Evolutionary conservation across 768 basidiomycete species (phyloP), one percentile per base, ranked within the genome.

Genomic region (Postia placenta): DNA sequence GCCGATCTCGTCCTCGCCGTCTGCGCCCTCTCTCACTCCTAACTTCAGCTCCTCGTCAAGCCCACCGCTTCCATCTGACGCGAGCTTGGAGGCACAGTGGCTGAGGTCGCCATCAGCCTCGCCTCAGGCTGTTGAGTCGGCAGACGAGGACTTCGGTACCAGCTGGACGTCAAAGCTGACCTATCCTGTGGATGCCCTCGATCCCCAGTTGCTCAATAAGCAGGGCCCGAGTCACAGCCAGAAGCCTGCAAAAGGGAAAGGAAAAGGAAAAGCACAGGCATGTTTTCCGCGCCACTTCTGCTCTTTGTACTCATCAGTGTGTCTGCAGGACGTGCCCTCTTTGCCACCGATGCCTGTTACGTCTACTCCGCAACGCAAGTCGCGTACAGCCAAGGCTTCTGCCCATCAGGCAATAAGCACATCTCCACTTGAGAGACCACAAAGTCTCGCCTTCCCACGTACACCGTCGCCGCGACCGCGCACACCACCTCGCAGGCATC

Each of bases 31-130:
- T 42, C 73, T 87, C 25, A 79, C 77, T 7, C 80, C 83, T 0
- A 80, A 79, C 58, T 62, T 69, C 35, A 80, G 74, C 55, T 83
- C 83, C 2, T 85, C 84, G 2, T 87, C 83, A 9, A 86, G 83
- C 57, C 82, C 83, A 1, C 76, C 76, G 12, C 62, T 66, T 22
- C 61, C 56, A 22, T 67, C 64, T 2, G 48, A 55, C 30, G 42
- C 41, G 2, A 57, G 56, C 19, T 12, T 56, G 3, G 19, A 28
- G 17, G 5, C 17, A 26, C 30, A 46, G 30, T 20, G 7, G 7
- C 25, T 45, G 25, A 3, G 7, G 11, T 14, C 33, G 19, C 12
- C 11, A 14, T 38, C 35, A 23, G 14, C 33, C 17, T 19, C 15
- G 11, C 17, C 2, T 14, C 15, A 36, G 14, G 33, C 46, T 9